Evolutionary conservation across 2,329 filamentous ascomycete genomes (phyloP), one percentile per base, ranked within the genome.

Genomic region (Dactylellina cionopaga): DNA sequence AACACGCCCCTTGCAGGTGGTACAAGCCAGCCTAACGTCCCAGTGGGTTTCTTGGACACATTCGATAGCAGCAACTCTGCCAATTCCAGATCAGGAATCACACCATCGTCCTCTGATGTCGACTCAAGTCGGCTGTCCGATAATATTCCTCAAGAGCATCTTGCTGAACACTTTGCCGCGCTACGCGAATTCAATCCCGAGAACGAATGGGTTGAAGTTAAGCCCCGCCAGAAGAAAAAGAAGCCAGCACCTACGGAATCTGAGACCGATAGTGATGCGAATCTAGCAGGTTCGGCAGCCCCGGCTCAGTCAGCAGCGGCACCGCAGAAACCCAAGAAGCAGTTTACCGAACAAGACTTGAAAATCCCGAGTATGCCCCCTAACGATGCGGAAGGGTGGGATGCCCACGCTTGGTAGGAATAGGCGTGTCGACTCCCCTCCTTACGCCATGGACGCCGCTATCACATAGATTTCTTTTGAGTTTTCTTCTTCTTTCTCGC

Each of bases 161-260:
- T 49, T 39, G 59, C 59, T n/a, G 68, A 44, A 13, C 68, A 66
- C 25, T 35, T 25, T 3, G 49, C 46, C 10, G 59, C 46, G 11
- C 59, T 46, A 19, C 46, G 49, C 22, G 59, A 73, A 51, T 27
- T 71, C 13, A 56, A 56, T 4, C 52, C 58, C 19, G 66, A 71
- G 41, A 71, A 71, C 43, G 66, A 73, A 24, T 73, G 68, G 68
- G 62, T 73, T 41, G 68, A 73, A 35, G 68, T 73, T 19, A 66
- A 66, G 17, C 52, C 52, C n/a, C 59, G 54, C 11, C 59, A 66
- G 60, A 73, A 73, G 62, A 66, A 73, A 46, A 73, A 73, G 59
- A 73, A 73, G 60, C 52, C 44, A 39, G 66, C 41, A 17, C 65
- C 64, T 13, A 70, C 55, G 29, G 66, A 59, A 52, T 71, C 66